A percentile compares a stretch with the other conserved stretches of the same genome.
Conservation (phyloP, 1,139 yeast genomes). For the Torulaspora pretoriensis region DNA sequence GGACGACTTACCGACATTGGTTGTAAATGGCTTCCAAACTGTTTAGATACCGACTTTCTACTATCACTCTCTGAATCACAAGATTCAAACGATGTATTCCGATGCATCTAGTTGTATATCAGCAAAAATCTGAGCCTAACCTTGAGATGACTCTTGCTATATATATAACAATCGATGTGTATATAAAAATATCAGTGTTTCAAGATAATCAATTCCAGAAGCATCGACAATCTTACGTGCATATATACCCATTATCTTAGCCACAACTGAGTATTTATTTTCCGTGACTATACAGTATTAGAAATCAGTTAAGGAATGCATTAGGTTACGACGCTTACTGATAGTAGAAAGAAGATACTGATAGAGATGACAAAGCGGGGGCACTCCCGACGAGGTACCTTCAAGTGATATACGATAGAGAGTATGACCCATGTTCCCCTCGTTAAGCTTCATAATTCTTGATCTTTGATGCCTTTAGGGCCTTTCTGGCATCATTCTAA, state of each 20-base stretch:
- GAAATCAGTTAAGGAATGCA: background rate
- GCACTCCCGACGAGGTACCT: conserved; percentile 2
- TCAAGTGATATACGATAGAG: conserved; percentile 1
- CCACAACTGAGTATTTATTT: background rate
- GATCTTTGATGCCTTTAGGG: background rate
- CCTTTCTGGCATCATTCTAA: background rate
- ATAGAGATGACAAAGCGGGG: conserved; percentile 7
- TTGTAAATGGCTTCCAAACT: conserved; percentile 12
- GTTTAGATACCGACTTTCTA: conserved; percentile 6
- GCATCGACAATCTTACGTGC: background rate
- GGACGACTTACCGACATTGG: conserved; percentile 11
- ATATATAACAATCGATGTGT: background rate
- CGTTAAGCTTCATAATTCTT: background rate
- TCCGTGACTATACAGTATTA: background rate
- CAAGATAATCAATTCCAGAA: conserved; percentile 1
- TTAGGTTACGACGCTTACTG: conserved; percentile 2
- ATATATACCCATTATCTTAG: conserved; percentile 2
- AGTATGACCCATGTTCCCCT: background rate
- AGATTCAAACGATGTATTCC: conserved; percentile 7
- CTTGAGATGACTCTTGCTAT: background rate
- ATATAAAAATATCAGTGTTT: background rate
- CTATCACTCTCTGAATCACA: conserved; percentile 2
- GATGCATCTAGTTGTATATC: conserved; percentile 3
- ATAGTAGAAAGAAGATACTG: background rate
- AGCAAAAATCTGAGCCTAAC: background rate